Conservation (phyloP, 2,329 filamentous ascomycete species). For the Pseudonectria foliicola region DNA sequence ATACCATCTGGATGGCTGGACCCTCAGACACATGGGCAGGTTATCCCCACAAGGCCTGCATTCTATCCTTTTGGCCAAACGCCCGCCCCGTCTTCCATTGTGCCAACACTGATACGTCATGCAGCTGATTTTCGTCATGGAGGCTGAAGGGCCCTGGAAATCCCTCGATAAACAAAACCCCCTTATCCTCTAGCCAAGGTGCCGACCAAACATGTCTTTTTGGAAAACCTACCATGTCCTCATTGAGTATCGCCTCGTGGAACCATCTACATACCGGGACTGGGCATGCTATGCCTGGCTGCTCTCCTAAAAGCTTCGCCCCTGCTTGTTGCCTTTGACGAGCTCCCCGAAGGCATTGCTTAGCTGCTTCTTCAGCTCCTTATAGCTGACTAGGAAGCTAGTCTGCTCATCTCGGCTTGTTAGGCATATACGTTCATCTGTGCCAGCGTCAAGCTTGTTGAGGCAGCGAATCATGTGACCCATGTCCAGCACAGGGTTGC, state of each 20-base stretch:
- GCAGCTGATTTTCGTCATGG: slow-evolving; percentile 1
- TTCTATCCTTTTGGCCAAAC: slow-evolving; percentile 5
- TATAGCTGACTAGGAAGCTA: slow-evolving; percentile 80
- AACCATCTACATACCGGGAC: too few species aligned
- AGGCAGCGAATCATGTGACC: slow-evolving; percentile 81
- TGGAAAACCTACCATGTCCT: slow-evolving; percentile 6
- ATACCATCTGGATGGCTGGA: background rate
- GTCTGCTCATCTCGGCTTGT: slow-evolving; percentile 88
- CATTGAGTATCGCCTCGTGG: background rate
- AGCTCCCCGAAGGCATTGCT: slow-evolving; percentile 52
- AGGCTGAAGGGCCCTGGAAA: slow-evolving; percentile 3
- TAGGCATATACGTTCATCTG: slow-evolving; percentile 77
- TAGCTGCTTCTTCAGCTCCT: slow-evolving; percentile 69
- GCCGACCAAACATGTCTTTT: slow-evolving; percentile 1
- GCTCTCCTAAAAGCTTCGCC: slow-evolving; percentile 28
- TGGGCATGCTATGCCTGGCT: background rate
- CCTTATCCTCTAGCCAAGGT: slow-evolving; percentile 9
- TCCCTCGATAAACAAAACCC: slow-evolving; percentile 8
- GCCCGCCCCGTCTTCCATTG: slow-evolving; percentile 2
- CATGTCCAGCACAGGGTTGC: slow-evolving; percentile 75
- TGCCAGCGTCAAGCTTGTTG: slow-evolving; percentile 88
- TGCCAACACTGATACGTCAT: slow-evolving; percentile 1
- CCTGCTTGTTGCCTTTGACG: slow-evolving; percentile 37
- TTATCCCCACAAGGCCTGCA: slow-evolving; percentile 6
- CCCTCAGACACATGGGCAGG: slow-evolving; percentile 11